Conservation (phyloP, 2,329 filamentous ascomycete species). For the Lasiodiplodia hormozganensis region DNA sequence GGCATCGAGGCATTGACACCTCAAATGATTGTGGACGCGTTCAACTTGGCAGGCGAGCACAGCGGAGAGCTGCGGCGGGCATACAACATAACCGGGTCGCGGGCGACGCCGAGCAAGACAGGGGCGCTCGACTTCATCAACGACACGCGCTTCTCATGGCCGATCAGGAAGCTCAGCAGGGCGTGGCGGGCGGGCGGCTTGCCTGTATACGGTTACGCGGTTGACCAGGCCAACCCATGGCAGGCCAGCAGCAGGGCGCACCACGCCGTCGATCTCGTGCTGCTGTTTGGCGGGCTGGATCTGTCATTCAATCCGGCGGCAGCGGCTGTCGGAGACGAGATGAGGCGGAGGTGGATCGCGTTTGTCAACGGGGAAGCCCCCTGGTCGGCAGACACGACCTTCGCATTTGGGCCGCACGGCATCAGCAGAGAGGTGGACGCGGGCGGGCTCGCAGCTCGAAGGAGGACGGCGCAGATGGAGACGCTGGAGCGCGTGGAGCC, state of each 20-base stretch:
- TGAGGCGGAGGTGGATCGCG: constrained; percentile 51
- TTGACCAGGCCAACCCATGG: constrained; percentile 58
- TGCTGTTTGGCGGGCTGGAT: constrained; percentile 53
- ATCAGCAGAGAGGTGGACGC: constrained; percentile 43
- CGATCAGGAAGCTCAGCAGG: constrained; percentile 33
- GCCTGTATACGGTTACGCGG: constrained; percentile 48
- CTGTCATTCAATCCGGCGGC: constrained; percentile 46
- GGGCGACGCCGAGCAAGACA: constrained; percentile 49
- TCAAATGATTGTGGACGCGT: constrained; percentile 44
- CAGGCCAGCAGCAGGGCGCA: constrained; percentile 55
- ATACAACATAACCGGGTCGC: constrained; percentile 51
- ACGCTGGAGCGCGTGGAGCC: constrained; percentile 41
- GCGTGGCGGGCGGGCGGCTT: constrained; percentile 34
- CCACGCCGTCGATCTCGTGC: constrained; percentile 56
- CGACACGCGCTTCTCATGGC: constrained; percentile 43
- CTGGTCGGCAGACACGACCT: constrained; percentile 44
- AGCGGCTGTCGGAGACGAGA: constrained; percentile 41
- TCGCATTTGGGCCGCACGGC: constrained; percentile 52
- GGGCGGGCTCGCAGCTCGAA: constrained; percentile 42
- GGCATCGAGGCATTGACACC: constrained; percentile 49
- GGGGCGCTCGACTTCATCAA: constrained; percentile 51
- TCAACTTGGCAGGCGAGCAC: constrained; percentile 42
- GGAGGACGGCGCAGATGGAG: constrained; percentile 42
- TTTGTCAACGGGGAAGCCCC: constrained; percentile 49
- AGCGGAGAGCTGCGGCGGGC: constrained; percentile 41